Evolutionary conservation across 164 flowering plant genomes (phyloP).

Genomic region (Nymphaea colorata): DNA sequence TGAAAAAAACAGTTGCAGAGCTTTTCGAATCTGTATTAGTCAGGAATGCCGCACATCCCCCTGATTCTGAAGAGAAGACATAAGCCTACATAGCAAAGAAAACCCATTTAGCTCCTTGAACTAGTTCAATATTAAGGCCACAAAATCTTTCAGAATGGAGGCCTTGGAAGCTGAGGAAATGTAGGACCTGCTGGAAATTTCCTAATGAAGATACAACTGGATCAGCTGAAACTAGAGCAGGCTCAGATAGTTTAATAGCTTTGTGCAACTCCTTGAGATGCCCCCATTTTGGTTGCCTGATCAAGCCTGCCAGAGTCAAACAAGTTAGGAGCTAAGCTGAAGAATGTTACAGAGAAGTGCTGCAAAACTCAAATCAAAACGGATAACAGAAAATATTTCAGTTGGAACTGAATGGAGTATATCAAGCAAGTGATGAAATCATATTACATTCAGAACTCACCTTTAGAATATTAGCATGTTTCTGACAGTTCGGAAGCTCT

Average conservation of each 20-base stretch:
- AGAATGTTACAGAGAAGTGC: too few relatives aligned
- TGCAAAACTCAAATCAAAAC: too few relatives aligned
- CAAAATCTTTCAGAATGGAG: background rate
- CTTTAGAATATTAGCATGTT: too few relatives aligned
- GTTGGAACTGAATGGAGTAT: too few relatives aligned
- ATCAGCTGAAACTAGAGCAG: slow-evolving; percentile 71
- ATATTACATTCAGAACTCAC: too few relatives aligned
- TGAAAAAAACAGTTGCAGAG: slow-evolving; percentile 54
- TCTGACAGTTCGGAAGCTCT: too few relatives aligned
- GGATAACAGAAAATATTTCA: too few relatives aligned
- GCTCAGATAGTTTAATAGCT: slow-evolving; percentile 79
- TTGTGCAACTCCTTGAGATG: slow-evolving; percentile 83
- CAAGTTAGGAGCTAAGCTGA: background rate
- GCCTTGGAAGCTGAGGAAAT: background rate
- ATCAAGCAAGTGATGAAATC: too few relatives aligned
- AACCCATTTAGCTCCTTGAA: background rate
- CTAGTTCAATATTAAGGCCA: background rate
- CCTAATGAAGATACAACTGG: slow-evolving; percentile 63
- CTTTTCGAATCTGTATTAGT: slow-evolving; percentile 45
- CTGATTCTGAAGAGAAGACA: slow-evolving; percentile 50
- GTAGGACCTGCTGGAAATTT: slow-evolving; percentile 45
- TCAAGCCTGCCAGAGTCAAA: slow-evolving; percentile 39
- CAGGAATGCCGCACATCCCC: slow-evolving; percentile 84
- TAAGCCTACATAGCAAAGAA: slow-evolving; percentile 47
- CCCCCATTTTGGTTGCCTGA: slow-evolving; percentile 83